Conservation (phyloP, 352 stramenopile genomes). For the Phytophthora rubi region DNA sequence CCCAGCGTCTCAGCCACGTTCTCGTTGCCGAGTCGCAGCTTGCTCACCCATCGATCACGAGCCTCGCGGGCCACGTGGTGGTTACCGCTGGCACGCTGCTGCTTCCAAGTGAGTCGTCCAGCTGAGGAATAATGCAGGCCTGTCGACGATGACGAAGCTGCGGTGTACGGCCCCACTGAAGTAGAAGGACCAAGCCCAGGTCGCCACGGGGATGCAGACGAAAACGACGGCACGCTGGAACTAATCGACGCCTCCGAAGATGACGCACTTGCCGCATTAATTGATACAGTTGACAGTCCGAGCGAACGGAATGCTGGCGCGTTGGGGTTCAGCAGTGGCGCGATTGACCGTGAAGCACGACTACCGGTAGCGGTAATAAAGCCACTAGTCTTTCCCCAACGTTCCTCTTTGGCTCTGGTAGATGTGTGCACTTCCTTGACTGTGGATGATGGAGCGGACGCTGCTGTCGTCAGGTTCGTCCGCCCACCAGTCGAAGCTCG, state of each 20-base stretch:
- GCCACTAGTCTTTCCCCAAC: constrained; percentile 22
- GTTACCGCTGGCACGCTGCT: constrained; percentile 33
- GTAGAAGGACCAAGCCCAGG: constrained; percentile 17
- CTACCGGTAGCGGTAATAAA: constrained; percentile 13
- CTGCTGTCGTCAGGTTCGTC: not conserved
- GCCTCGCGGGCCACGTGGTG: constrained; percentile 35
- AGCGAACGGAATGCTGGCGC: constrained; percentile 30
- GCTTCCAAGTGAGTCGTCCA: constrained; percentile 53
- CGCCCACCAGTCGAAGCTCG: constrained; percentile 8
- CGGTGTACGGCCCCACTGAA: constrained; percentile 17
- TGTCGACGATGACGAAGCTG: constrained; percentile 22
- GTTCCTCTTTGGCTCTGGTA: constrained; percentile 15
- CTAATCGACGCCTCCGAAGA: constrained; percentile 8
- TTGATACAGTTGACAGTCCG: constrained; percentile 16
- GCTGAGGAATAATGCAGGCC: constrained; percentile 28
- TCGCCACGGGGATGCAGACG: constrained; percentile 32
- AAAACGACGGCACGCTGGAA: constrained; percentile 21
- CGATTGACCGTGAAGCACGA: constrained; percentile 22
- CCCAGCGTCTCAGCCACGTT: constrained; percentile 56
- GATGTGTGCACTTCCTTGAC: constrained; percentile 5
- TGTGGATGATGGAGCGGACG: not conserved
- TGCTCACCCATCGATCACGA: constrained; percentile 51
- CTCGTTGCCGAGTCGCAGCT: constrained; percentile 45
- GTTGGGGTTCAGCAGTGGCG: constrained; percentile 29
- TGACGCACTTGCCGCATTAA: constrained; percentile 12